Base-by-base conservation (phyloP, 129 eudicot species). In the Tagetes patula region DNA sequence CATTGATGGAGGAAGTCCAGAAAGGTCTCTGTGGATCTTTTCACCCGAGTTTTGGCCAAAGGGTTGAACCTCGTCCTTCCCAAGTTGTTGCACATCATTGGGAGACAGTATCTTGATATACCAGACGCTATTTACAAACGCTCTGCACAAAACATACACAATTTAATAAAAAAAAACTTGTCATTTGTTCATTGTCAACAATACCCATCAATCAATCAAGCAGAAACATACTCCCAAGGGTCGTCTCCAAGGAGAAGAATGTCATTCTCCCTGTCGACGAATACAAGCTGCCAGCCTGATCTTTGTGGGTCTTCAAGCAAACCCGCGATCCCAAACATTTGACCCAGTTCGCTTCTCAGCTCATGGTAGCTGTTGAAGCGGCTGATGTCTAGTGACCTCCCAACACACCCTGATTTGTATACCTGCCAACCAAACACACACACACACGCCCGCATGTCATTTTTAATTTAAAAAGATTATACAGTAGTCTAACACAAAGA, bases 281-380 rank as follows among this genome's bases (percentile, higher is more conserved):
- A 90, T 85, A 94, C 99, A 94, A 94, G 99, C 99, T 94, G 99
- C 99, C 99, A 94, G 99, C 99, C 99, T 94, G 99, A 94, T 94
- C 99, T 94, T 81, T 87, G 92, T 71, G 97, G 98, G 96, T 90
- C 91, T 81, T 90, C 97, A 73, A 94, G 84, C 67, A 87, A 83
- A 70, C 99, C 99, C 78, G 88, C 93, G 74, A 94, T 86, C 85
- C 91, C 96, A 67, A 90, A 94, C 99, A 94, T 90, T 81, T 80
- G 91, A 64, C 96, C 96, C 87, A 94, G 81, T 67, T 90, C 97
- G 66, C 87, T 86, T 5, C 96, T 67, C 89, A 94, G 83, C 94
- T 95, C 96, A 65, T 84, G 77, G 74, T 95, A 95, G 91, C 99
- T 95, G 94, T 71, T 90, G 91, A 95, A 95, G 71, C 96, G 96